Evolutionary conservation across 768 basidiomycete species (phyloP).

Genomic region (Hydnomerulius pinastri): DNA sequence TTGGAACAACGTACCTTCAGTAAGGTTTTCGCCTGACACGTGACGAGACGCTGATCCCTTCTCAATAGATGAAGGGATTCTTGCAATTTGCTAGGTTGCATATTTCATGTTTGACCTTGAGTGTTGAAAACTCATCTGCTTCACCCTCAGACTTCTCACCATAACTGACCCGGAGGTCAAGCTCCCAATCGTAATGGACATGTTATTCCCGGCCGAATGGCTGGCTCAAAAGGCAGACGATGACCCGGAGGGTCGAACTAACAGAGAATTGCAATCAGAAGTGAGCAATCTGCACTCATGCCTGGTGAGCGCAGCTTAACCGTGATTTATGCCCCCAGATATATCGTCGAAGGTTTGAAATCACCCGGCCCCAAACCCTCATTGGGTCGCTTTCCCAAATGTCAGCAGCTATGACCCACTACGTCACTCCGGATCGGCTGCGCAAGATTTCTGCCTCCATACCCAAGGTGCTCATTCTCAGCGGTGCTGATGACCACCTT

Average conservation of each 20-base stretch:
- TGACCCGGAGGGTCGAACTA: conserved; percentile 62
- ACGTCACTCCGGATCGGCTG: conserved; percentile 51
- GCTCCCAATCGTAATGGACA: conserved; percentile 51
- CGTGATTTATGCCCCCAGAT: conserved; percentile 34
- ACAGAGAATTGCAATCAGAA: conserved; percentile 58
- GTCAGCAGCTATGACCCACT: conserved; percentile 65
- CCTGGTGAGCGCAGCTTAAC: not conserved
- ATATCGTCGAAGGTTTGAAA: conserved; percentile 44
- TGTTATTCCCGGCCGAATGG: conserved; percentile 67
- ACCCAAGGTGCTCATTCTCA: conserved; percentile 68
- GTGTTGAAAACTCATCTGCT: conserved; percentile 5
- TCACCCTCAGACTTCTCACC: conserved; percentile 35
- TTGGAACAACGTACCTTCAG: conserved; percentile 66
- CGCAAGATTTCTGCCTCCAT: conserved; percentile 51
- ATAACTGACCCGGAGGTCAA: conserved; percentile 45
- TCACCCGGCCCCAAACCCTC: conserved; percentile 60
- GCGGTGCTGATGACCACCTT: conserved; percentile 66
- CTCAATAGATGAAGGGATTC: conserved; percentile 46
- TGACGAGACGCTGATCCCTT: no score
- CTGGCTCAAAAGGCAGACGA: conserved; percentile 51
- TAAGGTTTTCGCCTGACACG: conserved; percentile 39
- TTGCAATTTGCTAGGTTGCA: conserved; percentile 36
- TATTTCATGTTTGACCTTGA: not conserved
- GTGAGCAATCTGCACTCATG: conserved; percentile 34
- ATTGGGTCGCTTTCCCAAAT: conserved; percentile 73